These are phyloP conservation scores for Corymbia calophylla DNA, from an alignment of 441 rosid genomes.

Conservation along the genomic window DNA sequence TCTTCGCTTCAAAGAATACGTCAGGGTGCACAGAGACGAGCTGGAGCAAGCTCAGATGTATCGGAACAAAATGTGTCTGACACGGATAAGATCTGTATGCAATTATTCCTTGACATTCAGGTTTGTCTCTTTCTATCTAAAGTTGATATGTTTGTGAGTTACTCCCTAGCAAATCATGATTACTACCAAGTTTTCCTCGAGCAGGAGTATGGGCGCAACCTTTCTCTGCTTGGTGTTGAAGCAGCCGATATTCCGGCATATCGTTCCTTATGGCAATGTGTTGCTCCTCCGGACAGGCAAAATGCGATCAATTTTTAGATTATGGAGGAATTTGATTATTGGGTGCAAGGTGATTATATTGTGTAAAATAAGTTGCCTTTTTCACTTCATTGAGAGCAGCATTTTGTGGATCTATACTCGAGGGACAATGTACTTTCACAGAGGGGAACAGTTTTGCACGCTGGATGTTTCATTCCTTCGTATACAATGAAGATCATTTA, in stretches of 20 bases:
- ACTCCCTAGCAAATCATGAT: neutral
- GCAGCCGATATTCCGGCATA: conserved; percentile 60
- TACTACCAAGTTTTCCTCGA: neutral
- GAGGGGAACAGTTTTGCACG: neutral
- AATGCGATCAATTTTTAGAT: conserved; percentile 29
- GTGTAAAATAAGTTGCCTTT: neutral
- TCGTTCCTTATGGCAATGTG: conserved; percentile 82
- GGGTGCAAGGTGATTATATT: neutral
- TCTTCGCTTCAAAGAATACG: conserved; percentile 86
- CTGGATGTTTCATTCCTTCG: neutral
- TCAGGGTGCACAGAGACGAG: conserved; percentile 84
- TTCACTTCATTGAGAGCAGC: neutral
- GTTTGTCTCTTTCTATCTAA: conserved; percentile 16
- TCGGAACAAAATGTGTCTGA: conserved; percentile 73
- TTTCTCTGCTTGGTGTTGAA: conserved; percentile 59
- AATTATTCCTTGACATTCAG: conserved; percentile 95
- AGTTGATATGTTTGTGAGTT: neutral
- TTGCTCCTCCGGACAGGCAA: conserved; percentile 76
- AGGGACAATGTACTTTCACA: neutral
- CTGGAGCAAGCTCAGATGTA: conserved; percentile 83
- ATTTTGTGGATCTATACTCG: neutral
- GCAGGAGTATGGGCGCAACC: conserved; percentile 87
- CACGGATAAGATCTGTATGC: conserved; percentile 91
- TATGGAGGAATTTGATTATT: neutral
- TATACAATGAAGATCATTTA: neutral